Percentiles rank a stretch among this genome's conserved stretches.
Conservation (phyloP, 1,139 yeast species). For the Scheffersomyces lignicola region DNA sequence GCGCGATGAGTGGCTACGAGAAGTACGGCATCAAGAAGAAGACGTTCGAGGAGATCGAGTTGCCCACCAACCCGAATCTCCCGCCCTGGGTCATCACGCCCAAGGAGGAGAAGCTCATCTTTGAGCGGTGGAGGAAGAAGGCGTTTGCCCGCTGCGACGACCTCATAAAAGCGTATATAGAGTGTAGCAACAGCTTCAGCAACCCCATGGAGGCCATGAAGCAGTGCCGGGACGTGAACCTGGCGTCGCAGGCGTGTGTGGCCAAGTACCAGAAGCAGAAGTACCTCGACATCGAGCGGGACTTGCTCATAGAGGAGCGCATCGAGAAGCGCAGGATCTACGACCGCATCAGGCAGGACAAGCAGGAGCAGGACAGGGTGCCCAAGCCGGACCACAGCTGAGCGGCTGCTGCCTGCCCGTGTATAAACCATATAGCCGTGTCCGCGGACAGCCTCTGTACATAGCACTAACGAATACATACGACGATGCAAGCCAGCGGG, state of each 20-base stretch:
- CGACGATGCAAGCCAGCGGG: no score
- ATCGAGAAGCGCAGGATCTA: conserved; percentile 32
- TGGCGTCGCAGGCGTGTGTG: conserved; percentile 52
- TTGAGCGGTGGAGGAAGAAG: conserved; percentile 73
- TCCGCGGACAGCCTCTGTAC: no score
- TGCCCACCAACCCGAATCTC: conserved; percentile 48
- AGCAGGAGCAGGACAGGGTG: no score
- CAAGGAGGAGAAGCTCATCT: conserved; percentile 77
- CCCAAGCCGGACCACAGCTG: no score
- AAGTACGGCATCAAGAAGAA: conserved; percentile 21
- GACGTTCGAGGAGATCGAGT: conserved; percentile 39
- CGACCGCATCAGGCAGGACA: no score
- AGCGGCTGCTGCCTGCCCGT: no score
- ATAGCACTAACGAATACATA: no score
- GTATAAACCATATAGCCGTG: no score
- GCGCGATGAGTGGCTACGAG: conserved; percentile 1
- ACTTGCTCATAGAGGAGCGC: conserved; percentile 59
- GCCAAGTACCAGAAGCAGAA: conserved; percentile 64
- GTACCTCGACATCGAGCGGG: conserved; percentile 72
- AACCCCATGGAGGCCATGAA: conserved; percentile 65
- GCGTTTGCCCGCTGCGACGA: conserved; percentile 75
- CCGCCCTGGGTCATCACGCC: conserved; percentile 89
- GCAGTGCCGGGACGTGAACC: conserved; percentile 39
- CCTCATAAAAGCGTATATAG: conserved; percentile 51
- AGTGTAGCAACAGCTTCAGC: conserved; percentile 37